phyloP scores from a whole-genome alignment of 75 land plant genomes.

The Picea sitchensis region DNA sequence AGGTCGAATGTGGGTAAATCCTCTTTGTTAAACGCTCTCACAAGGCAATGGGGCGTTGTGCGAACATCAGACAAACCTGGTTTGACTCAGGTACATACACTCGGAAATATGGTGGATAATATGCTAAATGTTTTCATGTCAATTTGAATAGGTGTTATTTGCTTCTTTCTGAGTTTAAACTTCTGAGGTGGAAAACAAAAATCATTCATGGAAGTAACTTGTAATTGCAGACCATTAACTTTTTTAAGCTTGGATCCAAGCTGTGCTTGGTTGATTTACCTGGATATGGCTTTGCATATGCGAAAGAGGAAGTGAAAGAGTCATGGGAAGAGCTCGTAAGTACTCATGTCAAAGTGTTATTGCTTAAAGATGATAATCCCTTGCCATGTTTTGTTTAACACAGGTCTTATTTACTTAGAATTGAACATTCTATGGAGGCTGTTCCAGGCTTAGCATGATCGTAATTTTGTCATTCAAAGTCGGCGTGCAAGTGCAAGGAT shows the following conservation, averaged over 20 bases:
- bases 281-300: conserved; percentile 99
- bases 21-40: conserved; percentile 90
- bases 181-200: not conserved
- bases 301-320: conserved; percentile 86
- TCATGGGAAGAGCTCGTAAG: conserved; percentile 97
- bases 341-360: conserved; percentile 3
- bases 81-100: conserved; percentile 68
- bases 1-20: conserved; percentile 99
- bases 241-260: conserved; percentile 78
- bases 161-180: not conserved
- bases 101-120: conserved; percentile 4
- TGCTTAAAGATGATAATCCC: not conserved
- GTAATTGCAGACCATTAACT: conserved; percentile 71
- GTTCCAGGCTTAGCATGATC: not conserved
- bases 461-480: not conserved
- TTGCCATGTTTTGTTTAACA: not conserved
- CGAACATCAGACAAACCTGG: conserved; percentile 99
- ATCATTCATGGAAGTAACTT: not conserved
- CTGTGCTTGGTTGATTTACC: conserved; percentile 91
- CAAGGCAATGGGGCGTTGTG: conserved; percentile 97
- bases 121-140: not conserved
- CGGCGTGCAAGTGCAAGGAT: not conserved
- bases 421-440: not conserved
- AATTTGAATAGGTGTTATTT: conserved; percentile 5
- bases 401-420: not conserved